phyloP scores from a whole-genome alignment of 2,329 filamentous ascomycete genomes.

The Exophiala sideris region DNA sequence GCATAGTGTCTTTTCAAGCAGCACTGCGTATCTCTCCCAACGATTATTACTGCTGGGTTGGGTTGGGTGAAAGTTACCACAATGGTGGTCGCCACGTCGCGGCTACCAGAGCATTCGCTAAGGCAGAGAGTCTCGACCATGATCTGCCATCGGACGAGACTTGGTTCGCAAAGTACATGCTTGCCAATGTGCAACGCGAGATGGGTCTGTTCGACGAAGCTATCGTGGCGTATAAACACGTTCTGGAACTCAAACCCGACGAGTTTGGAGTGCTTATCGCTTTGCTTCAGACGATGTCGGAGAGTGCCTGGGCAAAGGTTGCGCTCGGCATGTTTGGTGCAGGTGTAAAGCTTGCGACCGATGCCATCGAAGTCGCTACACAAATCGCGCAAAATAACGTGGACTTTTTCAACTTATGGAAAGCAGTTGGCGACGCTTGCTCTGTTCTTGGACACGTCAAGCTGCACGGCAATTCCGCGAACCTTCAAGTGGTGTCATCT shows the following conservation, averaged over 20 bases:
- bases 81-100: constrained; percentile 90
- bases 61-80: constrained; percentile 94
- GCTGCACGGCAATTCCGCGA: constrained; percentile 61
- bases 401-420: constrained; percentile 92
- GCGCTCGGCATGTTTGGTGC: constrained; percentile 85
- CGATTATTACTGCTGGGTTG: constrained; percentile 95
- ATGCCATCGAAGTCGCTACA: constrained; percentile 66
- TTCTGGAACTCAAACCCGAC: constrained; percentile 63
- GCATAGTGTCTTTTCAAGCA: constrained; percentile 87
- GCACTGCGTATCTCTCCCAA: constrained; percentile 77
- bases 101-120: constrained; percentile 84
- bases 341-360: constrained; percentile 65
- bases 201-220: constrained; percentile 86
- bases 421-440: constrained; percentile 82
- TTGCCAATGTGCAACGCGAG: constrained; percentile 90
- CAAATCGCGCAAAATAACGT: constrained; percentile 59
- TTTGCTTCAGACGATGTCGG: constrained; percentile 80
- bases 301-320: constrained; percentile 72
- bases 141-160: constrained; percentile 62
- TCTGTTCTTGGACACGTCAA: constrained; percentile 79
- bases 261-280: constrained; percentile 89
- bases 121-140: constrained; percentile 73
- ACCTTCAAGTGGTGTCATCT: constrained; percentile 37
- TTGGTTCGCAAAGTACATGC: constrained; percentile 97
- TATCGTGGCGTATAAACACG: constrained; percentile 69